Base-by-base conservation (phyloP, 1,139 yeast genomes). In the Pichia sp. region DNA sequence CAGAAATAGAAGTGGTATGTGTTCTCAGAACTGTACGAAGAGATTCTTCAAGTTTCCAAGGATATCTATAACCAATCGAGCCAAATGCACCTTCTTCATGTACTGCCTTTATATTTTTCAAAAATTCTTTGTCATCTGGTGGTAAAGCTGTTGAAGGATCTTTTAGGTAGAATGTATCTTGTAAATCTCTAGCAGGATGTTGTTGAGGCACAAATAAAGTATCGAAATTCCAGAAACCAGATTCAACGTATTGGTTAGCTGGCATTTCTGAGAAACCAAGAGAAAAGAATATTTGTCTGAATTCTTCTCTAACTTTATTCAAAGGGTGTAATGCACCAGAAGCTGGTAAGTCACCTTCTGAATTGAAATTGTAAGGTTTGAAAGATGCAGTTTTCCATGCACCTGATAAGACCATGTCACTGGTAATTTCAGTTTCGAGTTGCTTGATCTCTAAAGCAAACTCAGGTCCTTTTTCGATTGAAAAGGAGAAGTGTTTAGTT, bases 211-310 rank as follows among this genome's bases (percentile, higher is more conserved):
- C 99, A 59, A 70, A 91, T 56, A 91, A 73, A 4, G 98, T 77
- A 63, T 91, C 99, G 60, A 91, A 91, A 67, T 93, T 91, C 99
- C 99, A 91, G 78, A 93, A 91, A 10, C 98, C 97, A 22, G 94
- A 76, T 61, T 91, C 99, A 42, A 93, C 98, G 61, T 88, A 91
- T 66, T 89, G 96, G 63, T 89, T 89, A 18, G 98, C 83, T 47
- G 98, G 96, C 99, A 91, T 91, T 69, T 91, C 99, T 26, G 91
- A 79, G 78, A 91, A 91, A 10, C 99, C 99, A 88, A 91, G 79
- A 34, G 93, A 79, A 68, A 91, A 91, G 76, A 93, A 91, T 59
- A 93, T 89, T 63, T 89, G 95, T 69, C 98, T 77, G 67, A 91
- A 93, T 65, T 93, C 98, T 66, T 89, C 96, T 58, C 96, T 79